Evolutionary conservation across 169 alveolate genomes (phyloP), one percentile per base, ranked within the genome.

Genomic region (Cryptosporidium meleagridis): DNA sequence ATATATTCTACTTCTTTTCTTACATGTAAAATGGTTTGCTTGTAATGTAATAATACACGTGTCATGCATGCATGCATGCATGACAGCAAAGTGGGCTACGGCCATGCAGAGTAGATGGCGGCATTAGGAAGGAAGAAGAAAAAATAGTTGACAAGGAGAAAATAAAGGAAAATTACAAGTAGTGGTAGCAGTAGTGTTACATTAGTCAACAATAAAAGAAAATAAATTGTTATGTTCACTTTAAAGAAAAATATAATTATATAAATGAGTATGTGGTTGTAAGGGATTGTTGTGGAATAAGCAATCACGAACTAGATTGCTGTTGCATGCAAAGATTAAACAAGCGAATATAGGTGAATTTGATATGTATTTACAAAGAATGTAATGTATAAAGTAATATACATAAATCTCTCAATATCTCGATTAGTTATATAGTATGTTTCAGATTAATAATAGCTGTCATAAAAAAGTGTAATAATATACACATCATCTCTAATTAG

Each of bases 251-350:
- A 21, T 21, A 29, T 55, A 55, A 55, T 8, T 55, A 55, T 55
- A 55, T 55, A 55, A 55, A 55, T 21, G 67, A 55, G 67, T 55
- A 55, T 21, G 67, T 55, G 67, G 67, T 26, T 8, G 67, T n/a
- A 3, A 55, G 14, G 67, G 67, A n/a, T 7, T 37, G 37, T 8
- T 41, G 67, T 21, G 37, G 67, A 10, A 21, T 12, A n/a, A 26
- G 67, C 31, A 55, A 21, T 21, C 67, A 55, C 14, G 29, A 55
- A 37, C 67, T 55, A 37, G 23, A 10, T 55, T n/a, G 31, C 67
- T n/a, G 31, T 39, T 55, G 67, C 37, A 55, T 55, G 67, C 35
- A 55, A 41, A 23, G 10, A 21, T 26, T 55, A 26, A 55, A 55
- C n/a, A 26, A 21, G 55, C 8, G 55, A 48, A 48, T 48, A 48